Base-by-base conservation (phyloP, 805 yeast genomes). In the Ogataea pilisensis region DNA sequence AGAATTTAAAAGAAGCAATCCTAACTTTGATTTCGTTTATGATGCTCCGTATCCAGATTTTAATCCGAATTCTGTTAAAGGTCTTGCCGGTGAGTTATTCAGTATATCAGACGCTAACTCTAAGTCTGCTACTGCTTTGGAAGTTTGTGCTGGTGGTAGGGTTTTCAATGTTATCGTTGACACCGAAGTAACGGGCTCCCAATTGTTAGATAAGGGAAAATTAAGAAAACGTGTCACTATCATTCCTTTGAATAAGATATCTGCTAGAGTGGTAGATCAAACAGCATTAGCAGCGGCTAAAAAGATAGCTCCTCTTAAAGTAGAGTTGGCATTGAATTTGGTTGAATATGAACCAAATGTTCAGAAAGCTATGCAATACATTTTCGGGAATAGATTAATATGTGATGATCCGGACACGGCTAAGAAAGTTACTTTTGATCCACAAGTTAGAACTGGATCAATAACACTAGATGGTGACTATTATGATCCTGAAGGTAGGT, bases 401-500 rank as follows among this genome's bases (percentile, higher is more conserved):
- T 93, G 99, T 65, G 67, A 78, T 16, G 95, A 89, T 62, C 85
- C 96, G 0, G 82, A 84, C 13, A 80, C 95, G 0, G 98, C 99
- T 0, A 84, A 90, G 51, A 70, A 72, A 35, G 84, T 93, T n/a
- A 87, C 97, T 0, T 88, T 89, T 59, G 80, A 90, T 58, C 93
- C 91, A 0, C 74, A 78, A 40, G 80, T 91, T 13, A 73, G 87
- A 47, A 72, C 90, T 0, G 80, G 89, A 53, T 82, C 95, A 24
- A 88, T 95, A 13, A 93, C 99, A 0, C 60, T 85, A 26, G 90
- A 89, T 39, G 99, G 99, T 38, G 99, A 93, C 60, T 75, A 83
- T 9, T 93, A 90, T 63, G 99, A 93, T 58, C 99, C 99, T 0
- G 88, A 84, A 50, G 99, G 99, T 13, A 86, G 95, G 7, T 68